phyloP scores from a whole-genome alignment of 2,329 filamentous ascomycete genomes.

The Tolypocladium inflatum region DNA sequence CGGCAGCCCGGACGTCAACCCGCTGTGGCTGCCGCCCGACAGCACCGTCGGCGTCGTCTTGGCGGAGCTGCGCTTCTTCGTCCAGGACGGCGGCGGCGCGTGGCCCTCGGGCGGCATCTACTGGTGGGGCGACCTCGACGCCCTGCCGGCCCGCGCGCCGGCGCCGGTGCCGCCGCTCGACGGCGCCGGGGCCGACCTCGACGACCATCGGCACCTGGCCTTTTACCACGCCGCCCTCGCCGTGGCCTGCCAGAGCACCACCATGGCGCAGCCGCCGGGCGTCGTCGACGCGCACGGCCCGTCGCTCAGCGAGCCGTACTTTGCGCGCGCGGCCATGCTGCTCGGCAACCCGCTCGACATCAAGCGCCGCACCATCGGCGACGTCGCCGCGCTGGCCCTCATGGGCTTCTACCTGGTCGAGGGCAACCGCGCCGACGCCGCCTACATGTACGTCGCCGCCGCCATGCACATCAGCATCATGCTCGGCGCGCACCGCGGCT shows the following conservation, averaged over 20 bases:
- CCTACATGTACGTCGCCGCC: slow-evolving; percentile 35
- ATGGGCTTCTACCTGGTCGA: slow-evolving; percentile 41
- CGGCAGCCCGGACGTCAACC: slow-evolving; percentile 25
- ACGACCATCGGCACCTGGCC: slow-evolving; percentile 27
- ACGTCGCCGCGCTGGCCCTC: slow-evolving; percentile 34
- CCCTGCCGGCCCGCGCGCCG: slow-evolving; percentile 16
- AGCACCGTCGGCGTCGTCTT: slow-evolving; percentile 28
- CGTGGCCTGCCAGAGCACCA: slow-evolving; percentile 15
- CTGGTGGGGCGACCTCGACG: slow-evolving; percentile 34
- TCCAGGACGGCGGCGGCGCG: slow-evolving; percentile 33
- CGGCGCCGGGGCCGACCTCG: slow-evolving; percentile 8
- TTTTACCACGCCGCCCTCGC: slow-evolving; percentile 38
- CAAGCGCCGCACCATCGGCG: slow-evolving; percentile 26
- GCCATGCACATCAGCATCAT: slow-evolving; percentile 39
- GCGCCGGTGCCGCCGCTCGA: slow-evolving; percentile 5
- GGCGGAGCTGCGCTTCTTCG: slow-evolving; percentile 28
- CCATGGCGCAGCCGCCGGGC: slow-evolving; percentile 6
- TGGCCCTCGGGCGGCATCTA: slow-evolving; percentile 37
- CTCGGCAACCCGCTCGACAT: slow-evolving; percentile 38
- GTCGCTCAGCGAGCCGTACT: slow-evolving; percentile 32
- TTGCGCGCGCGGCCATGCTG: slow-evolving; percentile 31
- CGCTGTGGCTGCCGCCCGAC: slow-evolving; percentile 26
- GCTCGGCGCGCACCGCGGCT: slow-evolving; percentile 36
- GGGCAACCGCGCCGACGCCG: slow-evolving; percentile 37
- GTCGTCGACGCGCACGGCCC: slow-evolving; percentile 18